A percentile compares a stretch with the other conserved stretches of the same genome.
These are phyloP conservation scores for Microthyrium microscopicum DNA, from an alignment of 2,329 filamentous ascomycete genomes.

Conservation along the genomic window DNA sequence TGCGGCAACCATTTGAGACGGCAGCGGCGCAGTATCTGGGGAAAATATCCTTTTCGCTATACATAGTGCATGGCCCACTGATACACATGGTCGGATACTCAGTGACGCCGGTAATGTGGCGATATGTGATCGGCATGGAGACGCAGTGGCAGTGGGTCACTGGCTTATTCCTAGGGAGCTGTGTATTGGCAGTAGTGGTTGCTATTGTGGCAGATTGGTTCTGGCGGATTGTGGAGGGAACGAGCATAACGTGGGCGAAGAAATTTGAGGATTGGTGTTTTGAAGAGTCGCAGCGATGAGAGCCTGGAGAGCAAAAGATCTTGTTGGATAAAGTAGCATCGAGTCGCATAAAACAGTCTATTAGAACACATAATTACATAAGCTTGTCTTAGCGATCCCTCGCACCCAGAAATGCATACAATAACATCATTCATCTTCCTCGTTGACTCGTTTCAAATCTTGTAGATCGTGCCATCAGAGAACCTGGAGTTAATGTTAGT, in stretches of 20 bases:
- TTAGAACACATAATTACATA: too few relatives aligned
- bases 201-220: slow-evolving; percentile 11
- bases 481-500: slow-evolving; percentile 12
- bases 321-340: too few relatives aligned
- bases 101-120: slow-evolving; percentile 9
- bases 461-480: slow-evolving; percentile 32
- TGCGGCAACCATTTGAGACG: slow-evolving; percentile 26
- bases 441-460: slow-evolving; percentile 18
- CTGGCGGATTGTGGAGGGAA: slow-evolving; percentile 9
- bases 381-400: too few relatives aligned
- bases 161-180: slow-evolving; percentile 2
- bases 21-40: slow-evolving; percentile 28
- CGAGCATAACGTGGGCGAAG: slow-evolving; percentile 9
- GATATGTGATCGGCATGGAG: slow-evolving; percentile 8
- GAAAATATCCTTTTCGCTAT: slow-evolving; percentile 30
- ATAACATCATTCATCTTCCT: too few relatives aligned
- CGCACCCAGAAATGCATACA: too few relatives aligned
- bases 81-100: slow-evolving; percentile 10
- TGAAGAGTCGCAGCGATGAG: too few relatives aligned
- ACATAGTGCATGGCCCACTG: slow-evolving; percentile 23
- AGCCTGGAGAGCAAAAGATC: too few relatives aligned
- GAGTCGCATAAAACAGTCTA: too few relatives aligned
- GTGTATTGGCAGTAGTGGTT: slow-evolving; percentile 6
- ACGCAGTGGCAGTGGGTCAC: neutral
- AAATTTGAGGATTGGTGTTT: slow-evolving; percentile 8